Evolutionary conservation across 116 monocot genomes (phyloP), one percentile per base, ranked within the genome.

Genomic region (Posidonia oceanica): DNA sequence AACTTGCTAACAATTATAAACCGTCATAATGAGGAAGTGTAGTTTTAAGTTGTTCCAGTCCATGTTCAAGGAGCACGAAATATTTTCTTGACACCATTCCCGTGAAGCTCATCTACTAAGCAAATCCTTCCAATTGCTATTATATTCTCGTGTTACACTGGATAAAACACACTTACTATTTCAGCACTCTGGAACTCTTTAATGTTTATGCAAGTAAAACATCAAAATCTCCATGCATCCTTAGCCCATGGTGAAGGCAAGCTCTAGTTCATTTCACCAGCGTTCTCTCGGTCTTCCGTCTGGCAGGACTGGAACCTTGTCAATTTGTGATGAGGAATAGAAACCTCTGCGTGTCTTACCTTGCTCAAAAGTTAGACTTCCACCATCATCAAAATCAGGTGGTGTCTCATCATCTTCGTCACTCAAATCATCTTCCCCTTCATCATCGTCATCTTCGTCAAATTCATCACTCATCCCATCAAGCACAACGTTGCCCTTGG

Each of bases 281-380:
- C 82, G 69, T 72, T 87, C 90, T 72, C 97, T 87, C 14, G 78
- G 89, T 64, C 74, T 89, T 23, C 93, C 93, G 79, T 93, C 97
- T 0, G 93, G 90, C 71, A 85, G 82, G 52, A 81, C 59, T 2
- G 85, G 90, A 67, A 66, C 74, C n/a, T 82, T 83, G 71, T 77
- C 72, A 63, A 39, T 72, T 14, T 22, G 57, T 59, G 48, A 72
- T 1, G 78, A 68, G 39, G 10, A 67, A 77, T 65, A 68, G 5
- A 14, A 14, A 59, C 36, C 59, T 22, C 17, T 71, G 41, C 1
- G 36, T 7, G 61, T 21, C 54, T 74, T 74, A 15, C 63, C 77
- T 54, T 22, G 53, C 41, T 78, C 66, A 58, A 77, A 76, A 79
- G 20, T 75, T 69, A 61, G 14, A 48, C n/a, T 72, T 67, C 76